Evolutionary conservation across 129 eudicot species (phyloP).

Genomic region (Escallonia rubra): DNA sequence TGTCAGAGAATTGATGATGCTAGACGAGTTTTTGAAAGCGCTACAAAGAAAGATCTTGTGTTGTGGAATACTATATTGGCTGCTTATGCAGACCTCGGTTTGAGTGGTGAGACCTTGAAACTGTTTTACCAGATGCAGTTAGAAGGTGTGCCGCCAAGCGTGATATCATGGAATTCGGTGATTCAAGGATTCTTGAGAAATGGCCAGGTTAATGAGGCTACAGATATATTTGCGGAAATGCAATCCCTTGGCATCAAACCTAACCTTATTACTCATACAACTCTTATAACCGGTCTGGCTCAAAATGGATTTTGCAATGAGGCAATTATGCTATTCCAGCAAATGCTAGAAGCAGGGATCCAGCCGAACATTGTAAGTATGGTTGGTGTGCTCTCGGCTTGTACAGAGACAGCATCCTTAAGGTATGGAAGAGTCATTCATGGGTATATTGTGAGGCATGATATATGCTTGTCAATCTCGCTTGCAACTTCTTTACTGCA

Average conservation of each 20-base stretch:
- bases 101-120: conserved; percentile 56
- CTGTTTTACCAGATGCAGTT: conserved; percentile 66
- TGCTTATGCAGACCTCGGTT: conserved; percentile 52
- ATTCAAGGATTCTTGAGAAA: conserved; percentile 53
- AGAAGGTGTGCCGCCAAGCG: conserved; percentile 46
- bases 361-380: conserved; percentile 40
- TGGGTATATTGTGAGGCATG: conserved; percentile 42
- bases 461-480: conserved; percentile 23
- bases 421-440: conserved; percentile 54
- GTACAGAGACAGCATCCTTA: conserved; percentile 40
- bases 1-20: conserved; percentile 41
- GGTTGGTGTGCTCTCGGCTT: conserved; percentile 47
- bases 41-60: conserved; percentile 43
- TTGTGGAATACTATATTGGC: conserved; percentile 66
- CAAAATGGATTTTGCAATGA: conserved; percentile 40
- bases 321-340: conserved; percentile 37
- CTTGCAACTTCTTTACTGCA: conserved; percentile 68
- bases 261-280: conserved; percentile 52
- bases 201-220: conserved; percentile 53
- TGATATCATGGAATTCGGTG: conserved; percentile 68
- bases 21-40: conserved; percentile 33
- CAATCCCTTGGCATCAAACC: conserved; percentile 33
- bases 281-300: conserved; percentile 45
- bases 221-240: conserved; percentile 52
- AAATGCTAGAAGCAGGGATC: conserved; percentile 53